Conservation (phyloP, 2,329 filamentous ascomycete species). For the Beauveria sp. region DNA sequence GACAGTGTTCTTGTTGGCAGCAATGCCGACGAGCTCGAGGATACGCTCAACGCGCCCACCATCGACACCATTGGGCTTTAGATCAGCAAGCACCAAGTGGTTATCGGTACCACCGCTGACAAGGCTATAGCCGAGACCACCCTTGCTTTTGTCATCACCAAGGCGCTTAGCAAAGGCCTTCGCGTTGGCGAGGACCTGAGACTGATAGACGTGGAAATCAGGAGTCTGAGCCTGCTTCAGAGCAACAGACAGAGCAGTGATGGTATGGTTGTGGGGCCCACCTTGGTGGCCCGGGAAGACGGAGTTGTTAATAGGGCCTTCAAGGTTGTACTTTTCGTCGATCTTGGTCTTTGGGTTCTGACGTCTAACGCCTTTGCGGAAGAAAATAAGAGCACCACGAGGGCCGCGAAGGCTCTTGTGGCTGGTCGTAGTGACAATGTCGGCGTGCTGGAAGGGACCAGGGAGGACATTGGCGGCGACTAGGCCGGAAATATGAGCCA, state of each 20-base stretch:
- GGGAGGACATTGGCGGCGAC: slow-evolving; percentile 88
- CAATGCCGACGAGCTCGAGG: slow-evolving; percentile 86
- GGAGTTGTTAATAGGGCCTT: slow-evolving; percentile 87
- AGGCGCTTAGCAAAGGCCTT: slow-evolving; percentile 72
- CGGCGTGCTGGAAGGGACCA: slow-evolving; percentile 79
- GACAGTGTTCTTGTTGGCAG: slow-evolving; percentile 99
- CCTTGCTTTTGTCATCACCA: slow-evolving; percentile 62
- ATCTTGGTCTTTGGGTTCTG: slow-evolving; percentile 79
- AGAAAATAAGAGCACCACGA: slow-evolving; percentile 97
- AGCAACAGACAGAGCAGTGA: slow-evolving; percentile 88
- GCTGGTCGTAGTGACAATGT: slow-evolving; percentile 95
- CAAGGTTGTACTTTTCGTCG: slow-evolving; percentile 82
- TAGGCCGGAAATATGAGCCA: slow-evolving; percentile 94
- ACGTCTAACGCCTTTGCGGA: slow-evolving; percentile 80
- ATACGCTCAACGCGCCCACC: slow-evolving; percentile 85
- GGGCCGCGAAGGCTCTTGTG: slow-evolving; percentile 96
- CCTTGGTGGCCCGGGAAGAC: slow-evolving; percentile 98
- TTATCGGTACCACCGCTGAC: slow-evolving; percentile 95
- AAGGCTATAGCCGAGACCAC: slow-evolving; percentile 75
- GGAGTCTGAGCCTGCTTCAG: slow-evolving; percentile 85
- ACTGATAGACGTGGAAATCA: slow-evolving; percentile 90
- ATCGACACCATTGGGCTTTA: slow-evolving; percentile 83
- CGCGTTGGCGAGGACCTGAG: slow-evolving; percentile 82
- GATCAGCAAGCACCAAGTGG: slow-evolving; percentile 87
- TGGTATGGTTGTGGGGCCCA: slow-evolving; percentile 98